phyloP scores from a whole-genome alignment of 2,329 filamentous ascomycete species.

The Penicillium sp. region DNA sequence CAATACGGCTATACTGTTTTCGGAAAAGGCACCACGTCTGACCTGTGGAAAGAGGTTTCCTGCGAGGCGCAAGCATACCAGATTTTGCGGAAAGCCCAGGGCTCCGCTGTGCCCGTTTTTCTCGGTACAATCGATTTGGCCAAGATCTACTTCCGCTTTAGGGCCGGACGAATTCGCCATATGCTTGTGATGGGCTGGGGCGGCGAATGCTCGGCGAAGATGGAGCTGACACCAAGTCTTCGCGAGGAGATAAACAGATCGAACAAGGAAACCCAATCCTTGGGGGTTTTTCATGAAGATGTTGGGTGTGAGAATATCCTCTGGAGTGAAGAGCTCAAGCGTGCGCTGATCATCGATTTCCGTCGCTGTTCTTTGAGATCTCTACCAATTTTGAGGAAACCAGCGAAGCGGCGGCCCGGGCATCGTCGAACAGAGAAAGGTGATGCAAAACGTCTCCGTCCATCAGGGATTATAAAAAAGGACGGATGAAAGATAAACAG shows the following conservation, averaged over 20 bases:
- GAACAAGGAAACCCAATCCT: neutral
- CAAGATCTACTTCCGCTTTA: neutral
- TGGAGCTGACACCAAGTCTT: neutral
- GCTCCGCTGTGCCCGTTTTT: neutral
- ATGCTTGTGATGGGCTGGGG: neutral
- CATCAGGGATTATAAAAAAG: too few species aligned
- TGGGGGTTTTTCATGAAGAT: neutral
- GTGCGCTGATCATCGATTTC: neutral
- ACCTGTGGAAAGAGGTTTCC: neutral
- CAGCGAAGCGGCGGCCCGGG: neutral
- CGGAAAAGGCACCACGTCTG: neutral
- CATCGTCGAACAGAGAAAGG: neutral
- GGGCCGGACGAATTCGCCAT: neutral
- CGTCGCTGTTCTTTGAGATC: constrained; percentile 2
- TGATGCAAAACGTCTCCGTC: neutral
- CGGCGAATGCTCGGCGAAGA: neutral
- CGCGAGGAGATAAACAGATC: neutral
- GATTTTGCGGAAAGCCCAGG: neutral
- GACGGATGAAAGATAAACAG: too few species aligned
- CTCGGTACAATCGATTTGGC: neutral
- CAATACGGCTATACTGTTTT: neutral
- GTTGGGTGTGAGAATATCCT: neutral
- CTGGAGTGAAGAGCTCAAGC: neutral
- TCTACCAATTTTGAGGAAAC: constrained; percentile 16
- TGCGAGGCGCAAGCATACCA: neutral